Conservation (phyloP, 2,329 filamentous ascomycete genomes). For the Penicillium sp. region DNA sequence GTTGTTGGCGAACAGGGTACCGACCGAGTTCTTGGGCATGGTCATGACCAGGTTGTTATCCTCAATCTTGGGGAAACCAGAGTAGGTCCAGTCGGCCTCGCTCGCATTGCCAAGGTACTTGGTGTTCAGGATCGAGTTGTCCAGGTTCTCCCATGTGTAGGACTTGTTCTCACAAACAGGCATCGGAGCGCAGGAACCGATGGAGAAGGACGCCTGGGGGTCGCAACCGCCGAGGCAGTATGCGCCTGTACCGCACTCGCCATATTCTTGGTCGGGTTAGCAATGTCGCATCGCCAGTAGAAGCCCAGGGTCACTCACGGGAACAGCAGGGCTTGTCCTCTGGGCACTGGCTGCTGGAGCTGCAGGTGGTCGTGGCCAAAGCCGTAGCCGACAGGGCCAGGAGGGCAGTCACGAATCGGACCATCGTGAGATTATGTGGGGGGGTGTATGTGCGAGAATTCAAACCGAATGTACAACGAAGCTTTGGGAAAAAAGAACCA, state of each 20-base stretch:
- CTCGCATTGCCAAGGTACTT: slow-evolving; percentile 83
- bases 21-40: slow-evolving; percentile 81
- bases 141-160: slow-evolving; percentile 70
- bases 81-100: slow-evolving; percentile 82
- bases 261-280: slow-evolving; percentile 65
- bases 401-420: slow-evolving; percentile 34
- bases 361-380: slow-evolving; percentile 36
- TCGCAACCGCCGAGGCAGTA: slow-evolving; percentile 97
- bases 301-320: slow-evolving; percentile 55
- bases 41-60: slow-evolving; percentile 75
- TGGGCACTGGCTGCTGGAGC: slow-evolving; percentile 62
- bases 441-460: slow-evolving; percentile 13
- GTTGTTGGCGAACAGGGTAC: slow-evolving; percentile 80
- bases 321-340: slow-evolving; percentile 73
- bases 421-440: slow-evolving; percentile 31
- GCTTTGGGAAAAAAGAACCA: slow-evolving; percentile 7
- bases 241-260: slow-evolving; percentile 86
- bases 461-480: slow-evolving; percentile 22
- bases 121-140: slow-evolving; percentile 67
- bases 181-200: slow-evolving; percentile 80
- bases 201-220: slow-evolving; percentile 73
- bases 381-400: slow-evolving; percentile 36
- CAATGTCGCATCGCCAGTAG: not conserved
- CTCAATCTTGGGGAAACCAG: slow-evolving; percentile 65
- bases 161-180: slow-evolving; percentile 75